Base-by-base conservation (phyloP, 2,329 filamentous ascomycete species). In the Exophiala alcalophila region DNA sequence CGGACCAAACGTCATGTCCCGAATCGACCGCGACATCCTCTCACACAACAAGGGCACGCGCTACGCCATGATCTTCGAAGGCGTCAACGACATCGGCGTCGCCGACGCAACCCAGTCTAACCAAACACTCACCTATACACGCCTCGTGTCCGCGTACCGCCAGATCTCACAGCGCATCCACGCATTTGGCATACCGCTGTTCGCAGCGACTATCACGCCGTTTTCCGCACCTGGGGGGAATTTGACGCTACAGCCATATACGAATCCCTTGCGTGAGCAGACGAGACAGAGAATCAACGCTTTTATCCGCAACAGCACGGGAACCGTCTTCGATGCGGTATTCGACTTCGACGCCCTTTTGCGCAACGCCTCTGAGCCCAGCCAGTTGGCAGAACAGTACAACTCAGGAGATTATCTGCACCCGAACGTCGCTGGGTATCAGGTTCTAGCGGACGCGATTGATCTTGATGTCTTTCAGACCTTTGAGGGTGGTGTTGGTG, bases 1-100 rank as follows among this genome's bases (percentile, higher is more conserved):
- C 0, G 81, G 82, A 0, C 81, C 81, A 2, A 78, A 76, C 25
- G 72, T 77, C 1, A 63, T 83, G 21, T 67, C 71, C 27, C 75
- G 81, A 4, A 72, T 84, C 49, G 74, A 81, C 57, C 72, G 81
- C n/a, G 81, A 85, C 57, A 73, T 82, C 2, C 67, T 85, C 2
- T 60, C 73, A 0, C 74, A 78, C 21, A 68, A 74, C 0, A n/a
- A n/a, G n/a, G 76, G 76, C 3, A 73, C 80, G 2, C 68, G 69
- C 52, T 83, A 81, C 55, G 75, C 75, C 15, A 72, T 85, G 65
- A 69, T 84, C 25, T 85, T 83, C 58, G 78, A 83, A 59, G 81
- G 81, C 14, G 79, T 85, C 19, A 84, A 84, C 56, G 81, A 85
- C 55, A 83, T 86, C 42, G 81, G 81, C 3, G 65, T 61, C 2